Conservation (phyloP, 2,329 filamentous ascomycete genomes). For the Karstenula rhodostoma region DNA sequence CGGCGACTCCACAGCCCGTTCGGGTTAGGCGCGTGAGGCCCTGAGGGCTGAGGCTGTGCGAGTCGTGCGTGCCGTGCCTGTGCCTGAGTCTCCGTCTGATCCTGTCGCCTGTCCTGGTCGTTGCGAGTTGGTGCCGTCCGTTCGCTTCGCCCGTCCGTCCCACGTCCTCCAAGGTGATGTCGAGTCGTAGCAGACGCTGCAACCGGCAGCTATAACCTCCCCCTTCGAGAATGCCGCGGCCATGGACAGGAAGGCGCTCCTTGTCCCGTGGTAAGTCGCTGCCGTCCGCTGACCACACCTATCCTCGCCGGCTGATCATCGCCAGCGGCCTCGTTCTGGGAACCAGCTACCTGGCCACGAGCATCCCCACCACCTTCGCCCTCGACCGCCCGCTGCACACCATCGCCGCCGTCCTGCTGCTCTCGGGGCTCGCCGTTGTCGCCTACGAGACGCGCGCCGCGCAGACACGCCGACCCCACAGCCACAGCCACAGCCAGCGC, state of each 20-base stretch:
- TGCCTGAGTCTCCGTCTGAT: constrained; percentile 13
- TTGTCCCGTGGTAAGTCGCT: constrained; percentile 42
- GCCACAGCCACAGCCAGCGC: constrained; percentile 26
- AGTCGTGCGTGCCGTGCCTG: background rate
- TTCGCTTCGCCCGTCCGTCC: constrained; percentile 11
- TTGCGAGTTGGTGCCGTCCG: constrained; percentile 12
- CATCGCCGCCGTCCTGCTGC: constrained; percentile 38
- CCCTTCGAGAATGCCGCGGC: constrained; percentile 38
- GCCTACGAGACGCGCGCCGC: constrained; percentile 34
- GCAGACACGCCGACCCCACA: constrained; percentile 26
- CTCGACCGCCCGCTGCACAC: constrained; percentile 49
- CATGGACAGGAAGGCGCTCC: constrained; percentile 48
- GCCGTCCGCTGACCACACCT: constrained; percentile 10
- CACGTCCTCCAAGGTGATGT: constrained; percentile 27
- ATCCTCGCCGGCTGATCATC: constrained; percentile 14
- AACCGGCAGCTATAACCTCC: constrained; percentile 31
- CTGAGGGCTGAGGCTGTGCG: constrained; percentile 14
- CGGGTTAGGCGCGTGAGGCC: constrained; percentile 8
- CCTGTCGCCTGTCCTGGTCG: constrained; percentile 13
- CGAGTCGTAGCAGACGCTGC: constrained; percentile 31
- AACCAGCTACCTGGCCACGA: constrained; percentile 42
- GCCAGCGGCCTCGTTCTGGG: constrained; percentile 47
- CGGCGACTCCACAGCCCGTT: constrained; percentile 2
- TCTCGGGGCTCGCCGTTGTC: constrained; percentile 43
- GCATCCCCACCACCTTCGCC: constrained; percentile 44